Conservation (phyloP, 306 rosid genomes). For the Glycyrrhiza uralensis region DNA sequence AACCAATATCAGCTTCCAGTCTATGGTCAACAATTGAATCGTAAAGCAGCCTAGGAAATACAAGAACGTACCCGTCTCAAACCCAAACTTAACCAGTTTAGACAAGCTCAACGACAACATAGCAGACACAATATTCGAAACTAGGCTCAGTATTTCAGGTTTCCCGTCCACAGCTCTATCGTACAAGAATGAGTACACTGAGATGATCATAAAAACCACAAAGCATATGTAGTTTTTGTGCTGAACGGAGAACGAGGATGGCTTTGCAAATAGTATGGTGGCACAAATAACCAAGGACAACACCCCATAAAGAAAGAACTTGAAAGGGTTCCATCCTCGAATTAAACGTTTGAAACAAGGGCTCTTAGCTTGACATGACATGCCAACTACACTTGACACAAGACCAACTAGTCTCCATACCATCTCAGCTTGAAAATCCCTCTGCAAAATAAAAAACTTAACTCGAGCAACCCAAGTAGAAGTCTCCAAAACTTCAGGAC, state of each 20-base stretch:
- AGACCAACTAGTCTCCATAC: background rate
- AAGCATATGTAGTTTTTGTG: background rate
- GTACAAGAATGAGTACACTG: background rate
- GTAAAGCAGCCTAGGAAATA: background rate
- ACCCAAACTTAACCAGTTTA: background rate
- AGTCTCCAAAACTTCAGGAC: too few species aligned
- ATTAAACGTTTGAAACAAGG: background rate
- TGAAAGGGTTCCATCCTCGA: background rate
- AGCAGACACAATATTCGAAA: background rate
- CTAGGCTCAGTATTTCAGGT: background rate
- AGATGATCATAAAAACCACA: background rate
- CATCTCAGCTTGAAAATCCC: background rate
- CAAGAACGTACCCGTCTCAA: background rate
- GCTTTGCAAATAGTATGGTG: background rate
- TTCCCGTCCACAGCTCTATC: background rate
- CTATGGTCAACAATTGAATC: background rate
- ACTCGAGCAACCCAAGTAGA: too few species aligned
- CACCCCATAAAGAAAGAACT: background rate
- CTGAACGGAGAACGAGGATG: background rate
- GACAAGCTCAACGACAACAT: background rate
- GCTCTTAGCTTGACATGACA: background rate
- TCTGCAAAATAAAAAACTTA: too few species aligned
- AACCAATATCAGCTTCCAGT: background rate
- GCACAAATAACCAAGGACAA: background rate
- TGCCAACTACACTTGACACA: background rate